Base-by-base conservation (phyloP, 805 yeast species). In the Ogataea haglerorum region DNA sequence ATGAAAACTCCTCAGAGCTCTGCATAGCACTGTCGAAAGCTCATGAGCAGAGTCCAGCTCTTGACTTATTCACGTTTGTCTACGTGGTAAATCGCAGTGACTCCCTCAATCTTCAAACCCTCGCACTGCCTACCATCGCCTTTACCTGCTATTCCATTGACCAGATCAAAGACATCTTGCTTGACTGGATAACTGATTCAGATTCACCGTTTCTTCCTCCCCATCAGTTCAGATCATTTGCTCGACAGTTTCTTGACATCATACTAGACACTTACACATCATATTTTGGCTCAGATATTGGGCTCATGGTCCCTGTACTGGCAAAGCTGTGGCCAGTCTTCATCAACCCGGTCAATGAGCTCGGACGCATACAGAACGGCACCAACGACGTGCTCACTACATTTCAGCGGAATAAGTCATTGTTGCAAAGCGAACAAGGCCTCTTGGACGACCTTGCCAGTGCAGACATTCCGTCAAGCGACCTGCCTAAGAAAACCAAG, bases 401-500 rank as follows among this genome's bases (percentile, higher is more conserved):
- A 4, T 63, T 56, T 33, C 46, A 50, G 44, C 44, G 42, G 14
- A 54, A 58, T 40, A 57, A 52, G 30, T 31, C 47, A 3, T 33
- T 57, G 7, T 24, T 58, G 21, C 56, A 54, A 33, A 48, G 47
- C 21, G 62, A 57, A n/a, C 47, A 34, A 31, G 52, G 54, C 4
- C 38, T 61, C 19, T 48, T 52, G 12, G 52, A 51, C 15, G 52
- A 42, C 39, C 38, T 49, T 30, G 57, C 30, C 9, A 39, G 51
- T 32, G 18, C 26, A 13, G 31, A 39, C 33, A 27, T 26, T 19
- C 10, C 38, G 17, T 24, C 22, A 21, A 31, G 37, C 30, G 82
- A 80, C 48, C 63, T 85, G 30, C 78, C 90, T 0, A 57, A 55
- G 7, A 72, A 76, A 36, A 74, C 91, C 2, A 84, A 85, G 54